phyloP scores from a whole-genome alignment of 352 stramenopile species.

The Phytophthora quininea region DNA sequence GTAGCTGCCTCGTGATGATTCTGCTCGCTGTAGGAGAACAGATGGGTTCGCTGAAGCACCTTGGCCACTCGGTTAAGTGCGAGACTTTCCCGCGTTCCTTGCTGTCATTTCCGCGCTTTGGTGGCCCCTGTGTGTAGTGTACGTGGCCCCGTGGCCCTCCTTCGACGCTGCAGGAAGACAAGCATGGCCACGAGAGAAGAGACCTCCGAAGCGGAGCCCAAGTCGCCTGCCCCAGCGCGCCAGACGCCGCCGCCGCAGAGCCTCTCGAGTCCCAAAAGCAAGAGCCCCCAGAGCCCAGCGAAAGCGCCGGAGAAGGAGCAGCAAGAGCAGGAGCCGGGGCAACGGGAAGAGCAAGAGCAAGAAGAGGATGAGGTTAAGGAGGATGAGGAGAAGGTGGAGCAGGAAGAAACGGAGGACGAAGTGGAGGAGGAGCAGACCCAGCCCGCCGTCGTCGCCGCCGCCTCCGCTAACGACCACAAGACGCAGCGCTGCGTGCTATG shows the following conservation, averaged over 20 bases:
- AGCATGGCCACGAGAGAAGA: background rate
- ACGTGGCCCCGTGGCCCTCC: no score
- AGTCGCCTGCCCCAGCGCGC: background rate
- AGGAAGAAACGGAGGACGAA: no score
- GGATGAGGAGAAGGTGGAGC: no score
- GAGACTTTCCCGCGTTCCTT: background rate
- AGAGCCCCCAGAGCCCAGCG: background rate
- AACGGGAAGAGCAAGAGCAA: background rate
- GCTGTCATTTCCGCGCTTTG: background rate
- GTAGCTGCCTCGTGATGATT: background rate
- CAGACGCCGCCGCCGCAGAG: background rate
- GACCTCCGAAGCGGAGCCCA: background rate
- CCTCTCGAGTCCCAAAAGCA: background rate
- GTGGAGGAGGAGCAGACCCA: no score
- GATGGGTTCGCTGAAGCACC: background rate
- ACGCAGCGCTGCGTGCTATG: constrained; percentile 36
- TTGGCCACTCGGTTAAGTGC: background rate
- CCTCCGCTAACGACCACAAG: constrained; percentile 2
- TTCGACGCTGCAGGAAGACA: background rate
- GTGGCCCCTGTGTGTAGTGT: no score
- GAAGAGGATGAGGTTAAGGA: no score
- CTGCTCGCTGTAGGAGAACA: background rate
- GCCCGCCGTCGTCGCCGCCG: background rate
- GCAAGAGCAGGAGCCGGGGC: background rate
- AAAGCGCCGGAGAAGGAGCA: background rate